Evolutionary conservation across 768 basidiomycete species (phyloP).

Genomic region (Dioszegia hungarica): DNA sequence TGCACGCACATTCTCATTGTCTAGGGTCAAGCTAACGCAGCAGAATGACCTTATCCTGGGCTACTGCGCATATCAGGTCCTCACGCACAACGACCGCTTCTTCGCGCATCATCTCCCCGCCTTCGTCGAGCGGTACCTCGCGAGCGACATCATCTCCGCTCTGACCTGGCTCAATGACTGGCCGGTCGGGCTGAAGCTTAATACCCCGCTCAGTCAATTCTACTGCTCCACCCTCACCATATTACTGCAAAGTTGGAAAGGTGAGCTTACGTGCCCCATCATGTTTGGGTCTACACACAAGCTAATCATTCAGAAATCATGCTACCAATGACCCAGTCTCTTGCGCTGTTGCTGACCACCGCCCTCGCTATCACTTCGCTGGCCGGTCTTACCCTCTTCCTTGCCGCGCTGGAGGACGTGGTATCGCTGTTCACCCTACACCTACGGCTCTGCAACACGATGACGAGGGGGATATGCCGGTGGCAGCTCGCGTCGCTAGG

Average conservation of each 20-base stretch:
- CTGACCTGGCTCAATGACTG: constrained; percentile 86
- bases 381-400: constrained; percentile 57
- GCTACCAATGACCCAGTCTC: not conserved
- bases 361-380: constrained; percentile 39
- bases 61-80: constrained; percentile 62
- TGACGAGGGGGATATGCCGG: constrained; percentile 61
- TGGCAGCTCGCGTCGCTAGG: constrained; percentile 59
- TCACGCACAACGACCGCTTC: constrained; percentile 60
- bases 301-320: not conserved
- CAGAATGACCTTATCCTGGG: constrained; percentile 84
- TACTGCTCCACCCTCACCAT: constrained; percentile 68
- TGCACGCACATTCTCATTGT: not conserved
- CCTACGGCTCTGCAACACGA: constrained; percentile 63
- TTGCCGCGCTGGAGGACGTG: constrained; percentile 65
- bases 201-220: constrained; percentile 84
- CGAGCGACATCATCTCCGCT: constrained; percentile 55
- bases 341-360: constrained; percentile 24
- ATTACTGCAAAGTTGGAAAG: constrained; percentile 64
- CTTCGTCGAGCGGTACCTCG: constrained; percentile 49
- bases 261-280: constrained; percentile 52
- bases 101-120: constrained; percentile 53
- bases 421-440: constrained; percentile 66
- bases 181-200: constrained; percentile 94
- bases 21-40: not conserved
- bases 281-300: not conserved